phyloP scores from a whole-genome alignment of 306 rosid species.

The Styphnolobium japonicum region DNA sequence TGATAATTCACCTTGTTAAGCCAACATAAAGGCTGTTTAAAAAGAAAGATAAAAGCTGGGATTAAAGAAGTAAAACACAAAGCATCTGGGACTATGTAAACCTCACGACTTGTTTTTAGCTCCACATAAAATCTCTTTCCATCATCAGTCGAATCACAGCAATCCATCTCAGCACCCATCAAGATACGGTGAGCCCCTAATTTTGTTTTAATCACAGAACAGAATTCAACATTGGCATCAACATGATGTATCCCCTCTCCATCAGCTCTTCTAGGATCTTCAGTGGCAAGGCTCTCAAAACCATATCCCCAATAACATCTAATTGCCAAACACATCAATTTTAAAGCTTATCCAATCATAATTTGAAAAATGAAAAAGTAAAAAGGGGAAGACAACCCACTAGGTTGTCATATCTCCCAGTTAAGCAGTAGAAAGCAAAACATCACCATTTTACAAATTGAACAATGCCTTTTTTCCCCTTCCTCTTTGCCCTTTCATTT shows the following conservation, averaged over 20 bases:
- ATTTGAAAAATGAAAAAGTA: neutral
- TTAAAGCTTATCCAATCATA: slow-evolving; percentile 11
- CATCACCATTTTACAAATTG: neutral
- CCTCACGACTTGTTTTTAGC: slow-evolving; percentile 93
- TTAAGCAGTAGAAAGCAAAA: slow-evolving; percentile 3
- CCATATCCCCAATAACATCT: slow-evolving; percentile 96
- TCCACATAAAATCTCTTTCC: slow-evolving; percentile 95
- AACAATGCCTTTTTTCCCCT: neutral
- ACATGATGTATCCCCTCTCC: slow-evolving; percentile 85
- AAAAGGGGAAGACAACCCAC: neutral
- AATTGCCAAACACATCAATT: slow-evolving; percentile 22
- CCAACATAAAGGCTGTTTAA: neutral
- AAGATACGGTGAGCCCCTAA: slow-evolving; percentile 93
- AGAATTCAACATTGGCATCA: slow-evolving; percentile 91
- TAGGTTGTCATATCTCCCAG: neutral
- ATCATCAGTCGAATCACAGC: slow-evolving; percentile 95
- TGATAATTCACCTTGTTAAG: neutral
- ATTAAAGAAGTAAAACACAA: neutral
- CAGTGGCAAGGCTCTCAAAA: slow-evolving; percentile 97
- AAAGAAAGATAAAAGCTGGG: neutral
- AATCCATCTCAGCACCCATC: slow-evolving; percentile 99
- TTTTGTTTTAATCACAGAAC: slow-evolving; percentile 87
- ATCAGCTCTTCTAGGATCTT: slow-evolving; percentile 82
- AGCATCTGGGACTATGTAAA: slow-evolving; percentile 18
- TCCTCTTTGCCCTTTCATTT: neutral